phyloP scores from a whole-genome alignment of 192 early-diverging fungal genomes.

The Coemansia sp. region DNA sequence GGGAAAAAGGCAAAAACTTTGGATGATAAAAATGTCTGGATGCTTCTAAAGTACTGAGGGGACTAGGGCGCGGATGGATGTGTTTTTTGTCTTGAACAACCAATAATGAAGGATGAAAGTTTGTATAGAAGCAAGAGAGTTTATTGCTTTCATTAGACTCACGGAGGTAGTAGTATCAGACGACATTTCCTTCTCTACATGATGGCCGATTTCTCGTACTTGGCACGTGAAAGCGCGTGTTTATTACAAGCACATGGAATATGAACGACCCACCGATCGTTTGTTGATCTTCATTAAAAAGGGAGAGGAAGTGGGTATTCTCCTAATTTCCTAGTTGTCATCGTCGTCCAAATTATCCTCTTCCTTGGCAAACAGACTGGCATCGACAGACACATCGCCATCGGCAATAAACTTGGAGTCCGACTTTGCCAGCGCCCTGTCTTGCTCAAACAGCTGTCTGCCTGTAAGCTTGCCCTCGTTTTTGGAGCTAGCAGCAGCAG shows the following conservation, averaged over 20 bases:
- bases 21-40: background rate
- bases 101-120: background rate
- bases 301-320: too few relatives aligned
- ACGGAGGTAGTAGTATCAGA: too few relatives aligned
- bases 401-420: constrained; percentile 82
- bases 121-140: background rate
- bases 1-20: background rate
- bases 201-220: too few relatives aligned
- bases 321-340: background rate
- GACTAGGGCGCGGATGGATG: too few relatives aligned
- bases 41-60: too few relatives aligned
- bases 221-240: background rate
- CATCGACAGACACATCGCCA: constrained; percentile 83
- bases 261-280: background rate
- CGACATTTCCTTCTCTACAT: too few relatives aligned
- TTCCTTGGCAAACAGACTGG: constrained; percentile 70
- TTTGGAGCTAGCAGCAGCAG: constrained; percentile 28
- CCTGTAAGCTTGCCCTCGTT: constrained; percentile 60
- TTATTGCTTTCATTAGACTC: too few relatives aligned
- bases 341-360: constrained; percentile 52
- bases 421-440: constrained; percentile 78
- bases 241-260: background rate
- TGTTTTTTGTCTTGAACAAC: too few relatives aligned
- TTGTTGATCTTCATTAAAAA: too few relatives aligned
- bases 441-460: constrained; percentile 89